Evolutionary conservation across 2,329 filamentous ascomycete genomes (phyloP).

Genomic region (Madurella mycetomatis): DNA sequence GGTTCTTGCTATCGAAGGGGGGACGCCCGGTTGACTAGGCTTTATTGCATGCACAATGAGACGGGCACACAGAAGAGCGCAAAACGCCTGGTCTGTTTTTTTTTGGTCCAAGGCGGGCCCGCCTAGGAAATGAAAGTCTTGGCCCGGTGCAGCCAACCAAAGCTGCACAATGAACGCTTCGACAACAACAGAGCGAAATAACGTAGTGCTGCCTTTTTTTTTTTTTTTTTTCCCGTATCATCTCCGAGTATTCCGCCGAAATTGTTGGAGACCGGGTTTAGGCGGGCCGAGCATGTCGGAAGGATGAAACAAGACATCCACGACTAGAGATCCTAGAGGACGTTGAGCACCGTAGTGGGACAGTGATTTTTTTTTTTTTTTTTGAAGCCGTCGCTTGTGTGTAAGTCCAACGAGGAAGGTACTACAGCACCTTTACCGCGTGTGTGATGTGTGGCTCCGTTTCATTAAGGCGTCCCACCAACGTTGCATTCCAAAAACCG

Average conservation of each 20-base stretch:
- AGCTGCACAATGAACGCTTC: too few relatives aligned
- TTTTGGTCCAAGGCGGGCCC: background rate
- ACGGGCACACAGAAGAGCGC: background rate
- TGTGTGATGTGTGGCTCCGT: background rate
- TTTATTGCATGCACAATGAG: background rate
- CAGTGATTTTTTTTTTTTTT: too few relatives aligned
- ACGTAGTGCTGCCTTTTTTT: background rate
- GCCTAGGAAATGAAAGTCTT: conserved; percentile 21
- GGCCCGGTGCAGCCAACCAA: conserved; percentile 18
- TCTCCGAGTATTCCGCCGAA: conserved; percentile 12
- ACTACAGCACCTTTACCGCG: background rate
- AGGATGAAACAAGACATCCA: background rate
- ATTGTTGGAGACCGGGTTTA: background rate
- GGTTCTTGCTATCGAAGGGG: background rate
- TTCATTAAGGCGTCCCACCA: background rate
- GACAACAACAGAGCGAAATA: background rate
- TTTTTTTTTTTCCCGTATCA: too few relatives aligned
- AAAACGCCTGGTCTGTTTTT: background rate
- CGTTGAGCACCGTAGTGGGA: too few relatives aligned
- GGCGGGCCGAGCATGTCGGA: background rate
- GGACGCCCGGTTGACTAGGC: background rate
- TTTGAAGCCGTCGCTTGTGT: background rate
- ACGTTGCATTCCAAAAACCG: background rate
- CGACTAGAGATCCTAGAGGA: too few relatives aligned
- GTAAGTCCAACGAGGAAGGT: background rate